Evolutionary conservation across 2,329 filamentous ascomycete genomes (phyloP), one percentile per base, ranked within the genome.

Genomic region (Scedosporium dehoogii): DNA sequence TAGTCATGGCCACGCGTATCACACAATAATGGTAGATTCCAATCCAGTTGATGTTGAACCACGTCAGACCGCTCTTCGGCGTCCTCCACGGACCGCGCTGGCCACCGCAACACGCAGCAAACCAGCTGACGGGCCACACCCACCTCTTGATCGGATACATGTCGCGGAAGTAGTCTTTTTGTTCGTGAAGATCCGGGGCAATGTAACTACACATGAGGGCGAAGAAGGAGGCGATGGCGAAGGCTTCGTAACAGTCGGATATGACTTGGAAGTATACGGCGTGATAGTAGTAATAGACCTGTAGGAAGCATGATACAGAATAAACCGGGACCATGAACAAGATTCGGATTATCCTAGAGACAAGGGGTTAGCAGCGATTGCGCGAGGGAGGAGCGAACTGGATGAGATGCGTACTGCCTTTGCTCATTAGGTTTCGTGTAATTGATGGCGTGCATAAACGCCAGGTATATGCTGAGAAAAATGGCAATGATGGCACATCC

Each of bases 301-400:
- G 86, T 44, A 93, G 80, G 70, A 90, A 90, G 41, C 89, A 86
- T 21, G 91, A 86, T 46, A 86, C 78, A 59, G 88, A 81, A 73
- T 96, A 96, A 65, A 96, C 80, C 46, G 91, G 91, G 59, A 96
- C 84, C 90, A 96, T 93, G 72, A 92, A 87, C 27, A 96, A 81
- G 67, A 96, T 93, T 58, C 91, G 89, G 68, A 96, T 92, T 69
- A 94, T 92, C 71, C 86, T 90, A 67, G 58, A 7, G n/a, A 48
- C 62, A 63, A 63, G 58, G 14, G 29, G 10, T 21, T 10, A 33
- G 33, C 6, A n/a, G 29, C 12, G 21, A 55, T 27, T 18, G 0
- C 55, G 18, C 23, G 46, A 59, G n/a, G 41, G 56, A 5, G 42
- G 14, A 48, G 5, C 33, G 21, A 23, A 10, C 60, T 10, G n/a